A percentile compares a stretch with the other conserved stretches of the same genome.
Evolutionary conservation across 805 yeast species (phyloP).

Genomic region (Zygosaccharomyces pseudorouxii): DNA sequence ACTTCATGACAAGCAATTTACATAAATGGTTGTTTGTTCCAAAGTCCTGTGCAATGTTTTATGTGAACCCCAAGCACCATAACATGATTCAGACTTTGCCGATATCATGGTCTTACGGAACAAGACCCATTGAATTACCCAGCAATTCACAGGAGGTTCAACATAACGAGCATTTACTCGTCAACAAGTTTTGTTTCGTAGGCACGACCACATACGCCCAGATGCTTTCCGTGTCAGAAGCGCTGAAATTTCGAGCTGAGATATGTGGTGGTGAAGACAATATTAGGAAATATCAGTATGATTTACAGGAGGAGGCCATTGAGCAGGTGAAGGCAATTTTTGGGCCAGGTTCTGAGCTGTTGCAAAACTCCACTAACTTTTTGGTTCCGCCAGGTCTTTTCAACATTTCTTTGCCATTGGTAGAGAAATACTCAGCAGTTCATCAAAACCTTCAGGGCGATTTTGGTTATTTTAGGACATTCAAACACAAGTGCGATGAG

Average conservation of each 20-base stretch:
- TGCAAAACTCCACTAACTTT: slow-evolving; percentile 21
- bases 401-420: slow-evolving; percentile 43
- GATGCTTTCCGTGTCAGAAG: slow-evolving; percentile 41
- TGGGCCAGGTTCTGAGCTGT: slow-evolving; percentile 36
- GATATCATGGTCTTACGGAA: slow-evolving; percentile 41
- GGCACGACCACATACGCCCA: slow-evolving; percentile 51
- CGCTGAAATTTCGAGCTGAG: slow-evolving; percentile 47
- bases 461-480: slow-evolving; percentile 11
- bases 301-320: slow-evolving; percentile 44
- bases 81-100: slow-evolving; percentile 51
- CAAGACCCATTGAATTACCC: background rate
- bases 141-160: slow-evolving; percentile 14
- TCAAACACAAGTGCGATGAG: slow-evolving; percentile 21
- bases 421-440: slow-evolving; percentile 21
- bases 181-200: slow-evolving; percentile 44
- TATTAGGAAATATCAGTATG: slow-evolving; percentile 45
- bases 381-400: slow-evolving; percentile 22
- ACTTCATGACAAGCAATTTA: slow-evolving; percentile 55
- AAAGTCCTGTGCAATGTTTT: slow-evolving; percentile 53
- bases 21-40: slow-evolving; percentile 70
- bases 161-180: slow-evolving; percentile 27
- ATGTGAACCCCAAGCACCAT: slow-evolving; percentile 52
- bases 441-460: slow-evolving; percentile 19
- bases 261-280: slow-evolving; percentile 51
- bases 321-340: slow-evolving; percentile 37